Conservation (phyloP, 208 protist genomes). For the Trypanosoma lewisi region DNA sequence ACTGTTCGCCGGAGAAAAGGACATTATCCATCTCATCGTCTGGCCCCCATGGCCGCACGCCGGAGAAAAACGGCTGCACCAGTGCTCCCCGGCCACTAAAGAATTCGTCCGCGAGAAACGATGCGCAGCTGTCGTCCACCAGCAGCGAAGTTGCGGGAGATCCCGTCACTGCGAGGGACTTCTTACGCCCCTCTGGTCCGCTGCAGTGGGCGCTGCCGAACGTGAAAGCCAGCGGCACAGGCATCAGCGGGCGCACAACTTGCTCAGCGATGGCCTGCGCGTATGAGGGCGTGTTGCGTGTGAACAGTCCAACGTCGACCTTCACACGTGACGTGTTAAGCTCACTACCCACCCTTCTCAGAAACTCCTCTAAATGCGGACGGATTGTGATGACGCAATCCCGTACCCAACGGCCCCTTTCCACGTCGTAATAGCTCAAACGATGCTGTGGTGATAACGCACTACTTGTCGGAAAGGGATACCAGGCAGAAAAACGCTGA, state of each 20-base stretch:
- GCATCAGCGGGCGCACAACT: constrained; percentile 7
- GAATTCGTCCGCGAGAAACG: constrained; percentile 39
- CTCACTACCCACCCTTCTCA: constrained; percentile 18
- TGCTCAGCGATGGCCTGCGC: constrained; percentile 30
- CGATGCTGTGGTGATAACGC: neutral
- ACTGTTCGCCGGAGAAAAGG: neutral
- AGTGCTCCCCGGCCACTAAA: constrained; percentile 41
- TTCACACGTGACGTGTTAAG: constrained; percentile 29
- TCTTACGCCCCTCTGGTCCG: constrained; percentile 24
- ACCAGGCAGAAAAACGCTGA: constrained; percentile 1
- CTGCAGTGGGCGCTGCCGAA: constrained; percentile 5
- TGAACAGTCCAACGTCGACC: constrained; percentile 42
- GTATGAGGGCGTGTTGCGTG: constrained; percentile 38
- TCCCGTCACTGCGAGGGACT: constrained; percentile 29
- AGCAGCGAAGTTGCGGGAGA: constrained; percentile 48
- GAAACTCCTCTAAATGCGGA: constrained; percentile 36
- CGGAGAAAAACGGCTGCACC: constrained; percentile 35
- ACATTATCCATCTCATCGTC: constrained; percentile 28
- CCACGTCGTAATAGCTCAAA: constrained; percentile 14
- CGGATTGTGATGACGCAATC: constrained; percentile 29
- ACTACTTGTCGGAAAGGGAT: neutral
- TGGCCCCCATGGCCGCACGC: constrained; percentile 1
- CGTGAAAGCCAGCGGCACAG: constrained; percentile 3
- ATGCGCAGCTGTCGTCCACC: constrained; percentile 44
- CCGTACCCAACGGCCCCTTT: neutral